phyloP scores from a whole-genome alignment of 305 asterid genomes.

The Nicotiana rustica region DNA sequence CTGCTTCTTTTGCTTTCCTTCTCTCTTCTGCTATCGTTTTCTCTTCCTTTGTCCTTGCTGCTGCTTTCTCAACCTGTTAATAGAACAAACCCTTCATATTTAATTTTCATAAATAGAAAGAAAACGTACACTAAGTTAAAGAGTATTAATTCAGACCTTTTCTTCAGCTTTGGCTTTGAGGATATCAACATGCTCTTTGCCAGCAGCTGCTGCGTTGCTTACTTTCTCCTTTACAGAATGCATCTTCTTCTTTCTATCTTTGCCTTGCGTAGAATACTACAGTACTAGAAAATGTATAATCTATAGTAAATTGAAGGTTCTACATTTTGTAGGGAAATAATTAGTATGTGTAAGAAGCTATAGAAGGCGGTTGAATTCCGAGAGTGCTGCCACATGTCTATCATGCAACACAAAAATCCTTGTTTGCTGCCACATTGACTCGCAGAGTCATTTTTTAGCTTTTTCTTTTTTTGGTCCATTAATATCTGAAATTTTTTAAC shows the following conservation, averaged over 20 bases:
- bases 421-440: background rate
- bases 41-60: constrained; percentile 64
- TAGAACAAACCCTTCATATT: no score
- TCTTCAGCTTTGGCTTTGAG: constrained; percentile 76
- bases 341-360: background rate
- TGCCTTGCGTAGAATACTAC: background rate
- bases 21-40: constrained; percentile 62
- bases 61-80: constrained; percentile 60
- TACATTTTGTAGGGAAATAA: background rate
- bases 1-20: constrained; percentile 77
- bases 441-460: background rate
- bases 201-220: constrained; percentile 74
- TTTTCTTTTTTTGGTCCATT: no score
- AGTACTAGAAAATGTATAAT: no score
- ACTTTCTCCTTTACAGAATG: constrained; percentile 65
- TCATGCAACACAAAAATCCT: background rate
- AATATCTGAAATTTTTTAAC: no score
- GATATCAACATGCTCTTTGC: constrained; percentile 68
- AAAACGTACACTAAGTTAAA: background rate
- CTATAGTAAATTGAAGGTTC: background rate
- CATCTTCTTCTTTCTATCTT: constrained; percentile 47
- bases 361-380: background rate
- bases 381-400: background rate
- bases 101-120: background rate
- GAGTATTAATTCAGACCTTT: constrained; percentile 45